phyloP scores from a whole-genome alignment of 2,329 filamentous ascomycete genomes.

The Colletotrichum navitas region DNA sequence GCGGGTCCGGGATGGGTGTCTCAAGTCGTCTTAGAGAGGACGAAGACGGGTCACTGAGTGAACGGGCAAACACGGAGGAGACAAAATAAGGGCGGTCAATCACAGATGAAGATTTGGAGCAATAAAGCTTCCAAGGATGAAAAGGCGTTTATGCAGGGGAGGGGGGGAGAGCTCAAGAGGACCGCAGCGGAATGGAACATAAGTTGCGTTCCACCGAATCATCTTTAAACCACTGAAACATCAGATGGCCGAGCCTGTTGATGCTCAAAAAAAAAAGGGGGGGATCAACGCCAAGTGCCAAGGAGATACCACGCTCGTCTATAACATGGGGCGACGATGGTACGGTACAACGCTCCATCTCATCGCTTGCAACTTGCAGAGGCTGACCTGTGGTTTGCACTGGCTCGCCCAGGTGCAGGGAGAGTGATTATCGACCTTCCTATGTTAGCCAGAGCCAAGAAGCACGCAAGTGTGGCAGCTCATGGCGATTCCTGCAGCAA shows the following conservation, averaged over 20 bases:
- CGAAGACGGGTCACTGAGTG: slow-evolving; percentile 12
- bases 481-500: slow-evolving; percentile 29
- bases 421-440: slow-evolving; percentile 25
- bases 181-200: not conserved
- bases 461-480: slow-evolving; percentile 38
- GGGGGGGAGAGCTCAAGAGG: not conserved
- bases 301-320: not conserved
- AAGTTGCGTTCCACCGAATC: not conserved
- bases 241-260: not conserved
- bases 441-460: slow-evolving; percentile 37
- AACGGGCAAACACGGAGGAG: not conserved
- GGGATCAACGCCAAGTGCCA: slow-evolving; percentile 16
- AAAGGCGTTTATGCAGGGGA: not conserved
- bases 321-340: slow-evolving; percentile 12
- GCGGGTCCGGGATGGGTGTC: not conserved
- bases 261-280: not conserved
- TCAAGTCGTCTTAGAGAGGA: not conserved
- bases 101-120: not conserved
- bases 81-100: not conserved
- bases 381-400: not conserved
- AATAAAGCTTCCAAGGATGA: not conserved
- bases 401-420: slow-evolving; percentile 1
- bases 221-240: slow-evolving; percentile 18
- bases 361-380: not conserved
- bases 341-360: slow-evolving; percentile 4